Base-by-base conservation (phyloP, 2,329 filamentous ascomycete genomes). In the Hortaea sp. region DNA sequence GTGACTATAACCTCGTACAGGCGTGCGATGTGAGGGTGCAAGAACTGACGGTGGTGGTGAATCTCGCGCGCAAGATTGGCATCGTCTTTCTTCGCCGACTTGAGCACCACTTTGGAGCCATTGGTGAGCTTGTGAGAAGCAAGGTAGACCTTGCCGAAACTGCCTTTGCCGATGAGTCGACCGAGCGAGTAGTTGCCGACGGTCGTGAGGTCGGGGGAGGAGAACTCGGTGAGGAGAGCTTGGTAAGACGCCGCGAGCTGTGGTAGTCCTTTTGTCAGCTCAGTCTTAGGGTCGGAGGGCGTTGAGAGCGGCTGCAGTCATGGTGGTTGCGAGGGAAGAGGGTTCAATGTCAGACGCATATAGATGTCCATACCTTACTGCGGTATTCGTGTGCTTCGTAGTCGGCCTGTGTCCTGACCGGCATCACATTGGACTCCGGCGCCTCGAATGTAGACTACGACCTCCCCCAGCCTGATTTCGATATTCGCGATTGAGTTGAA, bases 1-100 rank as follows among this genome's bases (percentile, higher is more conserved):
- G 92, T 98, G 52, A 98, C 89, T 58, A 98, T 94, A 49, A 98
- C 90, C 72, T 98, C 92, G 72, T 98, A 97, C 20, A 98, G 74
- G 43, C 92, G 80, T 40, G 92, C 89, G 59, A 98, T 98, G 69
- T 98, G 92, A 20, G 92, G 92, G 63, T 98, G 92, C 54, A 95
- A 78, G 67, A 98, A 95, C 67, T 98, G 92, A 56, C 92, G 85
- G 66, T 98, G 92, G 65, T 98, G 92, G 66, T 98, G 92, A 58
- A 98, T 98, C 66, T 98, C 92, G 57, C 92, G 85, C 11, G 90
- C 90, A 42, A 98, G 82, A 64, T 98, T 98, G 45, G 87, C 81
- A 66, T 98, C 92, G 63, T 89, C 84, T 66, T 95, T 95, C 64
- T 92, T 90, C 52, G 92, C 92, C 50, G 89, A 95, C 70, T 98